These are phyloP conservation scores for Litsea cubeba DNA, from an alignment of 164 flowering plant species.

Conservation along the genomic window DNA sequence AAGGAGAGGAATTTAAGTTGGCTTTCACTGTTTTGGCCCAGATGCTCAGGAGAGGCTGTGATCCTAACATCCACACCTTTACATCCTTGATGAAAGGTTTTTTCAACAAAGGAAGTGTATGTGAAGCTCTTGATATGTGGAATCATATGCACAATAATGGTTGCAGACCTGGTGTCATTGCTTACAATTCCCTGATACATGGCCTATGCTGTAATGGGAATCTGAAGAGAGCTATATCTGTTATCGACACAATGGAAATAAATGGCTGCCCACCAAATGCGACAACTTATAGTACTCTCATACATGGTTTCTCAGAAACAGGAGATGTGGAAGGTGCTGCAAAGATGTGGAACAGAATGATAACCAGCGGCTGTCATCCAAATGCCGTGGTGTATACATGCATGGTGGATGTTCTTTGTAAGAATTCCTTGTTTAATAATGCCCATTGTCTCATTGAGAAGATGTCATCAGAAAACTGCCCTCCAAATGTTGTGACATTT, in stretches of 20 bases:
- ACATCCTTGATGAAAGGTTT: slow-evolving; percentile 64
- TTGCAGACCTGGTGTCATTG: slow-evolving; percentile 46
- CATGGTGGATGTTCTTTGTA: slow-evolving; percentile 75
- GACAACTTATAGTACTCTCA: slow-evolving; percentile 56
- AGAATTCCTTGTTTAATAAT: slow-evolving; percentile 51
- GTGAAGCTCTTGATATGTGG: slow-evolving; percentile 56
- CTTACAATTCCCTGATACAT: slow-evolving; percentile 51
- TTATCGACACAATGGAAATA: slow-evolving; percentile 47
- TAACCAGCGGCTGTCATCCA: slow-evolving; percentile 53
- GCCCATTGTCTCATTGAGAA: slow-evolving; percentile 53
- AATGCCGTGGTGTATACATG: slow-evolving; percentile 73
- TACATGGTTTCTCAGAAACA: slow-evolving; percentile 58
- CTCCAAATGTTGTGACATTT: slow-evolving; percentile 64
- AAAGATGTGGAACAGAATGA: slow-evolving; percentile 73
- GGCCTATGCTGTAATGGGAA: slow-evolving; percentile 54
- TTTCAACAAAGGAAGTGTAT: slow-evolving; percentile 29
- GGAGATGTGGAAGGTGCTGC: slow-evolving; percentile 58
- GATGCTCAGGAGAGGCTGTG: slow-evolving; percentile 64
- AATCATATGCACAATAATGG: slow-evolving; percentile 42
- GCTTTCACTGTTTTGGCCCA: slow-evolving; percentile 50
- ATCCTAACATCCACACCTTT: slow-evolving; percentile 54
- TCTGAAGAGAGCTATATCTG: slow-evolving; percentile 37
- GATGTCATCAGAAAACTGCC: slow-evolving; percentile 51
- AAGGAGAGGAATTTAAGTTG: slow-evolving; percentile 34
- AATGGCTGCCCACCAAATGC: slow-evolving; percentile 47